phyloP scores from a whole-genome alignment of 768 basidiomycete species.

The Saitozyma podzolica region DNA sequence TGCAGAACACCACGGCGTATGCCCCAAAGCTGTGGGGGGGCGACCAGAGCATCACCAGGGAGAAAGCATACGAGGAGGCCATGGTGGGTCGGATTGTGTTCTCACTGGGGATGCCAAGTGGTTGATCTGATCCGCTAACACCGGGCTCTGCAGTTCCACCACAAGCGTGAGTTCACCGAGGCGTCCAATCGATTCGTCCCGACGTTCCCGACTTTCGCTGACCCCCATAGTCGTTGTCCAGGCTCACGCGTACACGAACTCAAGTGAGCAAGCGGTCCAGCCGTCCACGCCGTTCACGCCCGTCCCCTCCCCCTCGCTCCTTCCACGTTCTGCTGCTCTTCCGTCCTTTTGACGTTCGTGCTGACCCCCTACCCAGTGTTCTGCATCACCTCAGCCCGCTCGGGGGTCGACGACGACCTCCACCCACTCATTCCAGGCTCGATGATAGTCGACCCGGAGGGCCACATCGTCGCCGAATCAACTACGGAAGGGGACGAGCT shows the following conservation, averaged over 20 bases:
- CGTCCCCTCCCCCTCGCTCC: too few relatives aligned
- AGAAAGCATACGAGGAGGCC: conserved; percentile 44
- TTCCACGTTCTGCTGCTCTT: not conserved
- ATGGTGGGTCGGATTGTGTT: conserved; percentile 22
- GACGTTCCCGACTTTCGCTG: too few relatives aligned
- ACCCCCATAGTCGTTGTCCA: conserved; percentile 41
- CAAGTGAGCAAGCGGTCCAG: conserved; percentile 26
- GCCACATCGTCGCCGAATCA: conserved; percentile 49
- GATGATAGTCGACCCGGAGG: conserved; percentile 50
- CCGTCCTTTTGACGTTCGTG: not conserved
- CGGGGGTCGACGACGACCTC: conserved; percentile 44
- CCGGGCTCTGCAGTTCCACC: conserved; percentile 35
- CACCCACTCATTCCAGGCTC: conserved; percentile 45
- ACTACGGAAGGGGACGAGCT: conserved; percentile 48
- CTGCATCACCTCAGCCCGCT: conserved; percentile 45
- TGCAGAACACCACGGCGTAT: conserved; percentile 49
- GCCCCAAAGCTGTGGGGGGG: conserved; percentile 50
- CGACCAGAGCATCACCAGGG: conserved; percentile 40
- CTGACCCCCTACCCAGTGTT: conserved; percentile 25
- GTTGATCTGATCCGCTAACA: not conserved
- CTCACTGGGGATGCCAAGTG: too few relatives aligned
- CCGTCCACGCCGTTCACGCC: not conserved
- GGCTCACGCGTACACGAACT: conserved; percentile 48
- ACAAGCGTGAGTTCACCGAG: conserved; percentile 34
- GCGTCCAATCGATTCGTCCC: not conserved